Percentiles rank a stretch among this genome's conserved stretches.
phyloP scores from a whole-genome alignment of 495 filamentous ascomycete genomes.

The Annulohypoxylon stygium region DNA sequence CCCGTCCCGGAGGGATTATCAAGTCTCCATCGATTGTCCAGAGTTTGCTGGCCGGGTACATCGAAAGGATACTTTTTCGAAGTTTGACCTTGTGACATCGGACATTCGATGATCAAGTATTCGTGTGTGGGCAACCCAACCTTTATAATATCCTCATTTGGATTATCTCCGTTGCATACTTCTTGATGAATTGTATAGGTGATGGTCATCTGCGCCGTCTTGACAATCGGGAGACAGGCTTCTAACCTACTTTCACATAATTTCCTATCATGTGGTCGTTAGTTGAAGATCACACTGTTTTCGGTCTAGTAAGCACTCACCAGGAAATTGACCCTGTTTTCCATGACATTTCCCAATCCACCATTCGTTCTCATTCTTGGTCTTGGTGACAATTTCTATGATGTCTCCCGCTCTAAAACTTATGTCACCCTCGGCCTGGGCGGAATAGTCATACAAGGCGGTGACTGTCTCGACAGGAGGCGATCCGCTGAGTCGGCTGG shows the following conservation, averaged over 20 bases:
- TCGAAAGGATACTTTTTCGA: slow-evolving; percentile 2
- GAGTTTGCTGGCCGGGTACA: slow-evolving; percentile 7
- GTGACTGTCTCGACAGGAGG: slow-evolving; percentile 78
- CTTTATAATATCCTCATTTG: slow-evolving; percentile 1
- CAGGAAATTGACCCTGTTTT: slow-evolving; percentile 91
- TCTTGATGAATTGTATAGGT: slow-evolving; percentile 18
- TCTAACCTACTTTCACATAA: slow-evolving; percentile 51
- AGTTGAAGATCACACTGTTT: slow-evolving; percentile 9
- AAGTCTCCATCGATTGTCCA: slow-evolving; percentile 4
- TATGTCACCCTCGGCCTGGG: slow-evolving; percentile 93
- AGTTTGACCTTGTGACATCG: slow-evolving; percentile 5
- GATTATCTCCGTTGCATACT: not conserved
- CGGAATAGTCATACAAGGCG: slow-evolving; percentile 94
- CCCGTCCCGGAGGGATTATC: not conserved
- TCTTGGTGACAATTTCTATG: slow-evolving; percentile 87
- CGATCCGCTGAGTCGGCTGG: slow-evolving; percentile 75
- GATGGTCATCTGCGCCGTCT: slow-evolving; percentile 11
- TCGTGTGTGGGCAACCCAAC: slow-evolving; percentile 13
- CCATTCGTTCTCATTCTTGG: slow-evolving; percentile 94
- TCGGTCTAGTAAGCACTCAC: slow-evolving; percentile 58
- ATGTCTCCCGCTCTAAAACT: slow-evolving; percentile 91
- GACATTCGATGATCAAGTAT: slow-evolving; percentile 18
- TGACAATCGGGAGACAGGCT: not conserved
- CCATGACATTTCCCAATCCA: slow-evolving; percentile 86
- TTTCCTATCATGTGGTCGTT: slow-evolving; percentile 41